Percentiles rank a stretch among this genome's conserved stretches.
These are phyloP conservation scores for Plasmodium berghei DNA, from an alignment of 169 alveolate genomes.

Conservation along the genomic window DNA sequence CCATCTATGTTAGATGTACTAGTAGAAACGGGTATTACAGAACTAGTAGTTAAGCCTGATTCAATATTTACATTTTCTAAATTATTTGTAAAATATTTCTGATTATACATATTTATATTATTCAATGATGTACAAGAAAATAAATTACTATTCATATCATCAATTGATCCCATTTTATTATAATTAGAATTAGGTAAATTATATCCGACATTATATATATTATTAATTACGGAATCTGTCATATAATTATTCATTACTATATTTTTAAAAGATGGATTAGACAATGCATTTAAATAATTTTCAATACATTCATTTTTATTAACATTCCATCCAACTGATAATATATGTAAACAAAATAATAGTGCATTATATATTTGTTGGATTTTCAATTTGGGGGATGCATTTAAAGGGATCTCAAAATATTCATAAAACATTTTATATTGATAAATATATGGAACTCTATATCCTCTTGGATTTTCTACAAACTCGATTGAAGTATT, in stretches of 20 bases:
- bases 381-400: slow-evolving; percentile 27
- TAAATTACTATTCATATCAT: no score
- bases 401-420: slow-evolving; percentile 63
- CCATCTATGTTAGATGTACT: no score
- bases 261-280: slow-evolving; percentile 21
- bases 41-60: no score
- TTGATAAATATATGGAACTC: slow-evolving; percentile 53
- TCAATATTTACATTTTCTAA: no score
- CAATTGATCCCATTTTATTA: no score
- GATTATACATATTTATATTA: no score
- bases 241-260: not conserved
- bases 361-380: slow-evolving; percentile 56
- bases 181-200: no score
- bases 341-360: slow-evolving; percentile 64
- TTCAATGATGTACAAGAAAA: no score
- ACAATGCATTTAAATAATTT: slow-evolving; percentile 22
- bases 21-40: no score
- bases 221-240: not conserved
- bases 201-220: no score
- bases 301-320: slow-evolving; percentile 38
- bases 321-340: slow-evolving; percentile 70
- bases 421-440: slow-evolving; percentile 57
- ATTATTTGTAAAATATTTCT: no score
- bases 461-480: slow-evolving; percentile 66
- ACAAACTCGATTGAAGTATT: slow-evolving; percentile 45